phyloP scores from a whole-genome alignment of 2,329 filamentous ascomycete species.

The Calycina herbarum region DNA sequence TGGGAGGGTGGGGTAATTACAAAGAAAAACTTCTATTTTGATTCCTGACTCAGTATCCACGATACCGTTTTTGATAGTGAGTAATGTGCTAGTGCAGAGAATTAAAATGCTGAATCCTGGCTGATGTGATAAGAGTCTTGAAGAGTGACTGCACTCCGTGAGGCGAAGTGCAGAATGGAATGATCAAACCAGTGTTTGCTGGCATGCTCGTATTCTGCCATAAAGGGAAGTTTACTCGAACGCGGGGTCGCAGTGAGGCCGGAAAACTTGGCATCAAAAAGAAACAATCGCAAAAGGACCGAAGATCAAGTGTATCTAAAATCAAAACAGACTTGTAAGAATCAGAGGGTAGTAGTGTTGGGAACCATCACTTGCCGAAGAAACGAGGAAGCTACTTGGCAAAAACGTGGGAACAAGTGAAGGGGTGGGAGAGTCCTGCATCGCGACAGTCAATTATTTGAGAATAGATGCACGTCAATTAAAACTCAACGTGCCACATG shows the following conservation, averaged over 20 bases:
- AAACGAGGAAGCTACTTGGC: not conserved
- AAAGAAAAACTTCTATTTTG: slow-evolving; percentile 14
- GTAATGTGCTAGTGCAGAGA: not conserved
- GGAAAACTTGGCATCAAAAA: not conserved
- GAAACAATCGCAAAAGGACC: not conserved
- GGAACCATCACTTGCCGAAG: not conserved
- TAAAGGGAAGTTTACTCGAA: not conserved
- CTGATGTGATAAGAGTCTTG: slow-evolving; percentile 1
- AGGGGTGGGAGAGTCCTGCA: not conserved
- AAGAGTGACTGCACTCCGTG: not conserved
- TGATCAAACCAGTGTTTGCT: not conserved
- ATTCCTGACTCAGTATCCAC: slow-evolving; percentile 9
- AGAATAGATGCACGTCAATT: slow-evolving; percentile 3
- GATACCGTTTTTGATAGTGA: slow-evolving; percentile 5
- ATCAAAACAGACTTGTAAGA: not conserved
- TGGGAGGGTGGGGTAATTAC: slow-evolving; percentile 8
- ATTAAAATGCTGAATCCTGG: not conserved
- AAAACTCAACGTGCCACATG: slow-evolving; percentile 2
- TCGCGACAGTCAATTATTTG: not conserved
- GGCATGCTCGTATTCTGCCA: slow-evolving; percentile 1
- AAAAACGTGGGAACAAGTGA: not conserved
- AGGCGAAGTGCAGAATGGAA: slow-evolving; percentile 12
- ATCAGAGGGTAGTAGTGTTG: not conserved
- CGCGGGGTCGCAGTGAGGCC: not conserved
- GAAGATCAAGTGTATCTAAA: not conserved